Conservation (phyloP, 495 filamentous ascomycete species). For the Penicillium canescens region DNA sequence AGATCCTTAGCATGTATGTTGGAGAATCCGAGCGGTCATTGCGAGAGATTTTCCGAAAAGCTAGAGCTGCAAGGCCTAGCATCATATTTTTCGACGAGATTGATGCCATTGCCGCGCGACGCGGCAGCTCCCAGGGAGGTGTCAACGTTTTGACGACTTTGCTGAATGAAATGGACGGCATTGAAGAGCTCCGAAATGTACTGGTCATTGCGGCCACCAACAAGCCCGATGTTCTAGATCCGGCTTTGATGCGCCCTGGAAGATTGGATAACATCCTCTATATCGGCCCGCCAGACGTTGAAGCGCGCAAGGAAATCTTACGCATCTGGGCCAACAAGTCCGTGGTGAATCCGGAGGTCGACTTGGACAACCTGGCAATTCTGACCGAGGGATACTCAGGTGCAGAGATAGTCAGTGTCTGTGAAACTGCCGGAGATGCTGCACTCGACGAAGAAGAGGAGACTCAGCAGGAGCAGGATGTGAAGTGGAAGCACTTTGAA, state of each 20-base stretch:
- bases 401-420: slow-evolving; percentile 84
- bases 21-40: slow-evolving; percentile 92
- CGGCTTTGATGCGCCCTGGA: slow-evolving; percentile 83
- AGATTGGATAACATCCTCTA: slow-evolving; percentile 89
- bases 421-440: slow-evolving; percentile 63
- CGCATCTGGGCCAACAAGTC: slow-evolving; percentile 62
- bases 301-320: slow-evolving; percentile 77
- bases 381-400: slow-evolving; percentile 81
- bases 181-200: slow-evolving; percentile 80
- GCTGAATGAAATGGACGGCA: slow-evolving; percentile 95
- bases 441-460: slow-evolving; percentile 56
- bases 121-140: slow-evolving; percentile 53
- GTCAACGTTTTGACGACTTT: slow-evolving; percentile 89
- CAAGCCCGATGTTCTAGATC: slow-evolving; percentile 80
- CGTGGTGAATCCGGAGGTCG: slow-evolving; percentile 63
- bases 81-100: slow-evolving; percentile 99
- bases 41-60: slow-evolving; percentile 85
- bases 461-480: slow-evolving; percentile 44
- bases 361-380: slow-evolving; percentile 64
- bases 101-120: slow-evolving; percentile 82
- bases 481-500: slow-evolving; percentile 64
- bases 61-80: slow-evolving; percentile 80
- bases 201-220: slow-evolving; percentile 95
- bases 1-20: slow-evolving; percentile 96
- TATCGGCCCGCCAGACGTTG: slow-evolving; percentile 77